These are phyloP conservation scores for Schwanniomyces occidentalis DNA, from an alignment of 805 yeast species.

Conservation along the genomic window DNA sequence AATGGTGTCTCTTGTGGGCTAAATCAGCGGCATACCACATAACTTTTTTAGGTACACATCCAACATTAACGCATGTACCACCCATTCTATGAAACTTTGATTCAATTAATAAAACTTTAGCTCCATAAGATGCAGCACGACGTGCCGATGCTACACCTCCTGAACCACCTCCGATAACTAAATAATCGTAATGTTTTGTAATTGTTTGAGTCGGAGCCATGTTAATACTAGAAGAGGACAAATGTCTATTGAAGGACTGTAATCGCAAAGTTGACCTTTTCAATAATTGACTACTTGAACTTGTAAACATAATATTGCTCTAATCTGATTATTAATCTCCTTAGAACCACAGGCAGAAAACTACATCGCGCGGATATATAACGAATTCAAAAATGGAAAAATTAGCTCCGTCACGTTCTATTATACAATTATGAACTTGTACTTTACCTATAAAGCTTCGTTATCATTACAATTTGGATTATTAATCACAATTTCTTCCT, in stretches of 20 bases:
- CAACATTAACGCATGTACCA: conserved; percentile 98
- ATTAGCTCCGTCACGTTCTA: conserved; percentile 4
- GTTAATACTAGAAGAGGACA: conserved; percentile 13
- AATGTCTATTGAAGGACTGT: conserved; percentile 28
- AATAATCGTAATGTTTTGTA: conserved; percentile 70
- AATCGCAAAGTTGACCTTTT: conserved; percentile 21
- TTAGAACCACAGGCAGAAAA: background rate
- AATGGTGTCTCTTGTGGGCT: conserved; percentile 73
- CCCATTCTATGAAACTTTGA: conserved; percentile 70
- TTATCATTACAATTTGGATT: background rate
- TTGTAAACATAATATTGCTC: conserved; percentile 9
- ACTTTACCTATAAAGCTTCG: background rate
- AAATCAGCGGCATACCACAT: conserved; percentile 98
- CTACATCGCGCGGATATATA: too few species aligned
- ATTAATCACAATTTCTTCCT: conserved; percentile 15
- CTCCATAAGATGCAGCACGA: conserved; percentile 93
- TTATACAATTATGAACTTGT: background rate
- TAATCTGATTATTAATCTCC: background rate
- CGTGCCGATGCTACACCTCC: conserved; percentile 99
- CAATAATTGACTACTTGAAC: conserved; percentile 8
- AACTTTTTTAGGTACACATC: conserved; percentile 98
- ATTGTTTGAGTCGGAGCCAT: conserved; percentile 57
- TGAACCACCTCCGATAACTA: conserved; percentile 98
- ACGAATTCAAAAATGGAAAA: too few species aligned
- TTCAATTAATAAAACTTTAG: conserved; percentile 81